Evolutionary conservation across 1,139 yeast species (phyloP).

Genomic region (Eremothecium coryli): DNA sequence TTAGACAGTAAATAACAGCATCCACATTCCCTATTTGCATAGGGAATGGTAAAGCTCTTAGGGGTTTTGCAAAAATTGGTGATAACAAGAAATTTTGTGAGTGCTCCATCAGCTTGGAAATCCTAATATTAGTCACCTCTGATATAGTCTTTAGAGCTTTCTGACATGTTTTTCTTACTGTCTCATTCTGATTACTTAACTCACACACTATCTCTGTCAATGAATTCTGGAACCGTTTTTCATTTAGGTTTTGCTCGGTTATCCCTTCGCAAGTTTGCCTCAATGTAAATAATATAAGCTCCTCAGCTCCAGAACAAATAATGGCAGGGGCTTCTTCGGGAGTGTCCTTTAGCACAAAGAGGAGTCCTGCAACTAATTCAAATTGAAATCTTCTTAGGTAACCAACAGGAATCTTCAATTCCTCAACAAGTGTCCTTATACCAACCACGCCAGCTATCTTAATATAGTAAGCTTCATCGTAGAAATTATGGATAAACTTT

Average conservation of each 20-base stretch:
- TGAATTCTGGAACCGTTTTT: conserved; percentile 73
- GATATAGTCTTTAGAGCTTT: conserved; percentile 59
- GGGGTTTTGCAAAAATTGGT: conserved; percentile 93
- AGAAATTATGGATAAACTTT: conserved; percentile 82
- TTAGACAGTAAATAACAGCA: conserved; percentile 84
- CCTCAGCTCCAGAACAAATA: conserved; percentile 64
- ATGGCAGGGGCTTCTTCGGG: conserved; percentile 81
- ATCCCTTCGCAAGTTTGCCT: conserved; percentile 19
- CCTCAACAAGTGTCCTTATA: conserved; percentile 60
- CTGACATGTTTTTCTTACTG: conserved; percentile 78
- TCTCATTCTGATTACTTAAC: conserved; percentile 76
- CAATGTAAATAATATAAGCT: conserved; percentile 53
- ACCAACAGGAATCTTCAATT: conserved; percentile 53
- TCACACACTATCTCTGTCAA: conserved; percentile 86
- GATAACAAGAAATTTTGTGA: conserved; percentile 75
- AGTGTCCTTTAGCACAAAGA: conserved; percentile 84
- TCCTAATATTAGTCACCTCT: conserved; percentile 57
- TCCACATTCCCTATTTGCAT: conserved; percentile 98
- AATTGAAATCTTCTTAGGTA: conserved; percentile 75
- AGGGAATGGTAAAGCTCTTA: conserved; percentile 93
- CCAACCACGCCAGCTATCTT: conserved; percentile 90
- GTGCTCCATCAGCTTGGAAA: conserved; percentile 69
- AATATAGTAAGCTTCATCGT: conserved; percentile 74
- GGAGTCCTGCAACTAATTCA: conserved; percentile 76
- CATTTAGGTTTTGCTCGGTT: conserved; percentile 46